Percentiles rank a stretch among this genome's conserved stretches.
Conservation (phyloP, 306 rosid species). For the Prunus mongolica region DNA sequence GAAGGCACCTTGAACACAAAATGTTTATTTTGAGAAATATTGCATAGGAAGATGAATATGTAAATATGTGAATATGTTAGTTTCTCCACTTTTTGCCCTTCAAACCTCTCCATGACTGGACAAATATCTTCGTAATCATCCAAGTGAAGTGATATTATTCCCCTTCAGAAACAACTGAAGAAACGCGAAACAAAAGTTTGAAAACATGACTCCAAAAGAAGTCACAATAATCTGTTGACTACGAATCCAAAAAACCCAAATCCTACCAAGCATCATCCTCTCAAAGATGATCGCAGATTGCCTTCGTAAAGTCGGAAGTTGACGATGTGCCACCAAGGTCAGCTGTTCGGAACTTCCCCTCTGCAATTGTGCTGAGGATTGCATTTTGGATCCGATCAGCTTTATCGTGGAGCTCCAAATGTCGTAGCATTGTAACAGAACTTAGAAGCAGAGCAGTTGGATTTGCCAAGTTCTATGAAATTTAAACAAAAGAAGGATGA, state of each 20-base stretch:
- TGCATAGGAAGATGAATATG: not conserved
- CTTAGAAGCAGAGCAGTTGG: conserved; percentile 95
- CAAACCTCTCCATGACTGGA: conserved; percentile 23
- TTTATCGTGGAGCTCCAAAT: conserved; percentile 72
- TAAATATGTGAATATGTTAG: not conserved
- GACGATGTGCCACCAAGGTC: conserved; percentile 89
- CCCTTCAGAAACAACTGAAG: conserved; percentile 23
- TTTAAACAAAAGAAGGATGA: conserved; percentile 23
- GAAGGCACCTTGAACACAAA: not conserved
- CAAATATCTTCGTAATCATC: conserved; percentile 30
- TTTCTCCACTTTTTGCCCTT: not conserved
- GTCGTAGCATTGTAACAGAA: conserved; percentile 81
- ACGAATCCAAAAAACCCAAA: conserved; percentile 26
- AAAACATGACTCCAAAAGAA: conserved; percentile 26
- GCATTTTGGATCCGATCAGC: conserved; percentile 81
- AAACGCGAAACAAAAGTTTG: conserved; percentile 14
- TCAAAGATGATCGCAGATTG: conserved; percentile 83
- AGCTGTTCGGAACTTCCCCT: conserved; percentile 90
- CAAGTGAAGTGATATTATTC: conserved; percentile 43
- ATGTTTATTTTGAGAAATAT: not conserved
- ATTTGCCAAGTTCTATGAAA: conserved; percentile 79
- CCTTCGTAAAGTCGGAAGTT: conserved; percentile 68
- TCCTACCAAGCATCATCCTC: conserved; percentile 2
- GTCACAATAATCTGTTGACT: conserved; percentile 28
- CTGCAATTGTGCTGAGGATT: conserved; percentile 74